These are phyloP conservation scores for Luzula sylvatica DNA, from an alignment of 176 grass and related monocot species.

Conservation along the genomic window DNA sequence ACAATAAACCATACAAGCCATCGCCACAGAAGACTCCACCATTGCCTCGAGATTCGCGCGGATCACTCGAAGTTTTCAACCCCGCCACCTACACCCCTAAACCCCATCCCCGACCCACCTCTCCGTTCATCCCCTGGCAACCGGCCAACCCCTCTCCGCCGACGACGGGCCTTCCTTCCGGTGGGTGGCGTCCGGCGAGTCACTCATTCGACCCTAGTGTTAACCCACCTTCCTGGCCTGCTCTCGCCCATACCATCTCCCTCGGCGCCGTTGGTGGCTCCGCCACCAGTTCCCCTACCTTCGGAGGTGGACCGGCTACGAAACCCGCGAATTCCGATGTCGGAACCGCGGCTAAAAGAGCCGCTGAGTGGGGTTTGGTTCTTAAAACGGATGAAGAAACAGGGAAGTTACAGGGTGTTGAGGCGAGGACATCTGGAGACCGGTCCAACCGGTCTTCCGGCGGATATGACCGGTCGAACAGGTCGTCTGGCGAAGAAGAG, in stretches of 20 bases:
- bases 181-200: no score
- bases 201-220: no score
- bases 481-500: neutral
- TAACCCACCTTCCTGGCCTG: conserved; percentile 17
- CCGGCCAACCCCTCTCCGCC: neutral
- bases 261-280: neutral
- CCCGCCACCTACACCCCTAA: conserved; percentile 13
- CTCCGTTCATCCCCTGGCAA: conserved; percentile 23
- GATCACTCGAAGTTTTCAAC: conserved; percentile 83
- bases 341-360: conserved; percentile 40
- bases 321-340: conserved; percentile 22
- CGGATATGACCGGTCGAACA: neutral
- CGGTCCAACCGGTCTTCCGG: conserved; percentile 13
- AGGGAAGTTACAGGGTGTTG: conserved; percentile 48
- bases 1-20: conserved; percentile 4
- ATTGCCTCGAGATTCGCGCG: conserved; percentile 68
- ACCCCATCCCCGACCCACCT: neutral
- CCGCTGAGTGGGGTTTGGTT: conserved; percentile 85
- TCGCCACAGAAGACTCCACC: neutral
- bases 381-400: conserved; percentile 76
- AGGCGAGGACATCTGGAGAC: conserved; percentile 35
- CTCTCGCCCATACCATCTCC: neutral
- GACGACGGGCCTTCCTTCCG: neutral
- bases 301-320: neutral
- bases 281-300: neutral